Conservation (phyloP, 1,139 yeast species). For the Chernovozyma aurita region DNA sequence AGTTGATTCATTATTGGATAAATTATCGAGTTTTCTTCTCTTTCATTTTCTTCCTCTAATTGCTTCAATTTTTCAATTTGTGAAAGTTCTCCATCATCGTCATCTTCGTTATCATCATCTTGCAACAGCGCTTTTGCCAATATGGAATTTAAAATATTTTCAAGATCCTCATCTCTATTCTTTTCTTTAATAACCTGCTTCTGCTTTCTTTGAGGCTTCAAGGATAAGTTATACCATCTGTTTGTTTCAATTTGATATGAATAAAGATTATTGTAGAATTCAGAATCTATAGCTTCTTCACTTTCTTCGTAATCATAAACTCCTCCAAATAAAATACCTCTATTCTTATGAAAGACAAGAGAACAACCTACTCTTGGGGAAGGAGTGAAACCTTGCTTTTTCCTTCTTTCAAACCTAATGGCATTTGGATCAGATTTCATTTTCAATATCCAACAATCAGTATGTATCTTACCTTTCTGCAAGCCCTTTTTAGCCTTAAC, state of each 20-base stretch:
- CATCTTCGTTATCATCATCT: constrained; percentile 52
- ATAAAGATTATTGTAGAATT: constrained; percentile 74
- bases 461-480: constrained; percentile 88
- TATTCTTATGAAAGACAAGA: constrained; percentile 81
- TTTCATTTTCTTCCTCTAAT: constrained; percentile 33
- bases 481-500: constrained; percentile 86
- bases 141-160: constrained; percentile 71
- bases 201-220: constrained; percentile 61
- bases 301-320: constrained; percentile 94
- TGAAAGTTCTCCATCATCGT: constrained; percentile 32
- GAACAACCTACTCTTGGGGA: constrained; percentile 94
- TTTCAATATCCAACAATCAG: constrained; percentile 82
- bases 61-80: constrained; percentile 37
- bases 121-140: constrained; percentile 67
- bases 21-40: constrained; percentile 23
- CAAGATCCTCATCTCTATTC: constrained; percentile 72
- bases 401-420: constrained; percentile 82
- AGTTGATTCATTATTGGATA: constrained; percentile 57
- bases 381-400: constrained; percentile 85
- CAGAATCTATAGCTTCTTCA: constrained; percentile 84
- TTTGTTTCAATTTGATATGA: constrained; percentile 83
- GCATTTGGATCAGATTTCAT: constrained; percentile 84
- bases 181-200: constrained; percentile 38
- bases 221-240: constrained; percentile 76
- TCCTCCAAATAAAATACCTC: constrained; percentile 94